Evolutionary conservation across 805 yeast species (phyloP).

Genomic region (Candida tibetensis): DNA sequence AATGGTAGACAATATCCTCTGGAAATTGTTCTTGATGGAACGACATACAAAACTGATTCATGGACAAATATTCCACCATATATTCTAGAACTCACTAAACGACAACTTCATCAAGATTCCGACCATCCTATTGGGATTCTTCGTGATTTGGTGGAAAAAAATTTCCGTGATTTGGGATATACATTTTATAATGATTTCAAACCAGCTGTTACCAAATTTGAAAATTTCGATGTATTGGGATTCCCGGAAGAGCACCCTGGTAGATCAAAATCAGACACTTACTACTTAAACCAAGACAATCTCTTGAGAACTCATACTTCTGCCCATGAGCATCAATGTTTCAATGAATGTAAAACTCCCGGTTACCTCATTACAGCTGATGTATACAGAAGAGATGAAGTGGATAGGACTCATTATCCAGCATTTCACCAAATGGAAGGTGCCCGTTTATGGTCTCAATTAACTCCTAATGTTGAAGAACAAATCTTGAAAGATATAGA

Average conservation of each 20-base stretch:
- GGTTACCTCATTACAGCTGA: slow-evolving; percentile 95
- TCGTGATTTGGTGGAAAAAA: slow-evolving; percentile 65
- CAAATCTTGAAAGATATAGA: slow-evolving; percentile 50
- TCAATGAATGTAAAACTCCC: slow-evolving; percentile 60
- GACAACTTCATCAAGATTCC: slow-evolving; percentile 69
- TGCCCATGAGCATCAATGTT: slow-evolving; percentile 92
- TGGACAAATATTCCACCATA: slow-evolving; percentile 85
- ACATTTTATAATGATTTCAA: slow-evolving; percentile 76
- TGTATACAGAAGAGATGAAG: slow-evolving; percentile 92
- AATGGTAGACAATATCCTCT: slow-evolving; percentile 21
- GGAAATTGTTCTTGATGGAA: slow-evolving; percentile 44
- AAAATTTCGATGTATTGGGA: slow-evolving; percentile 90
- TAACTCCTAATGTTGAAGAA: slow-evolving; percentile 43
- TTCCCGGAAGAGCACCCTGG: slow-evolving; percentile 94
- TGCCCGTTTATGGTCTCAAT: slow-evolving; percentile 76
- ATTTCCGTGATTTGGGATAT: slow-evolving; percentile 64
- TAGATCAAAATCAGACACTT: slow-evolving; percentile 87
- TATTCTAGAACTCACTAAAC: slow-evolving; percentile 63
- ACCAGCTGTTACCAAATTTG: slow-evolving; percentile 77
- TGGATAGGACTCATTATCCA: slow-evolving; percentile 94
- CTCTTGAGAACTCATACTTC: slow-evolving; percentile 92
- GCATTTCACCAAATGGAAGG: slow-evolving; percentile 99
- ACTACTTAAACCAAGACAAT: slow-evolving; percentile 72
- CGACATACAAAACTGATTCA: slow-evolving; percentile 58
- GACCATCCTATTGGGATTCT: slow-evolving; percentile 90